Evolutionary conservation across 1,139 yeast species (phyloP), one percentile per base, ranked within the genome.

Genomic region (Pichia sp.): DNA sequence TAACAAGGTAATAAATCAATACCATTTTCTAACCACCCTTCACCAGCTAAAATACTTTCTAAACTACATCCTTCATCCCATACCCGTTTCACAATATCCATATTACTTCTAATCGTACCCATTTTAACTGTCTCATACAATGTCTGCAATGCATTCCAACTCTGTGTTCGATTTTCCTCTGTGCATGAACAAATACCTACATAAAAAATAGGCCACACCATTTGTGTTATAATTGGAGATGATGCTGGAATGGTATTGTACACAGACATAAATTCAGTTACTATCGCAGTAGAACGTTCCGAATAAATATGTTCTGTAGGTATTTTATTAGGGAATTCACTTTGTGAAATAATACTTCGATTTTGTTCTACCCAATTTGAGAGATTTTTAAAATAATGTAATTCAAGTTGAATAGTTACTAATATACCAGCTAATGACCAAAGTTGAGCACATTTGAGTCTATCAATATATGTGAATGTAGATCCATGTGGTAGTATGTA

Each of bases 161-260:
- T 46, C 5, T 45, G 45, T 0, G 45, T 38, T 36, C 66, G 51
- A 37, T 70, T 72, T 18, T 49, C 58, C 0, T 43, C 51, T 0
- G 64, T 58, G 13, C 51, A 48, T 40, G 74, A 67, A 45, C 65
- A 68, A 36, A 75, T 61, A 2, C 70, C 74, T 35, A 74, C 61
- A 8, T 71, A 70, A 52, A 70, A 72, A 1, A 74, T 61, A 0
- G 80, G 80, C 79, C 79, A 74, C 2, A 74, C 78, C 79, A 74
- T 74, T 50, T 74, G 80, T 1, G 78, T 72, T 3, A 72, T 70
- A 21, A 68, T 55, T 2, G 78, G 75, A 2, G 72, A 64, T 7
- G 54, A 52, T 1, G 69, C 53, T 19, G 70, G 67, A 65, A 74
- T 59, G 0, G 70, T 56, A 2, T 64, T 61, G 49, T 74, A 73